Percentiles rank a stretch among this genome's conserved stretches.
Conservation (phyloP, 768 basidiomycete species). For the Tricholoma sp. region DNA sequence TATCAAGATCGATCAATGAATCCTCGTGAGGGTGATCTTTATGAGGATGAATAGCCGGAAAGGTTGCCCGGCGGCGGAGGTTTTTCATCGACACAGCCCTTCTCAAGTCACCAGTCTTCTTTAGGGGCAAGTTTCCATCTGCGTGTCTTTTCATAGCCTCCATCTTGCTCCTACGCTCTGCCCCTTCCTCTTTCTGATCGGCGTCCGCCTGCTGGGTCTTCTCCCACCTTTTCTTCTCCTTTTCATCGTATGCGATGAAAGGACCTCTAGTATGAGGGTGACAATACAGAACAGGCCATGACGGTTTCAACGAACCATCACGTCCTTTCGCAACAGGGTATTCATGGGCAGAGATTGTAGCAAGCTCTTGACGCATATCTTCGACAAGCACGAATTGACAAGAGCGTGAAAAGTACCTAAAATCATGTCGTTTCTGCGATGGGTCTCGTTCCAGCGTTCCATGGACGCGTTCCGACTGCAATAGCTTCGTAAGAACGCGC, state of each 20-base stretch:
- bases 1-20: conserved; percentile 33
- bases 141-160: conserved; percentile 34
- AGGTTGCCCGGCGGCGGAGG: conserved; percentile 50
- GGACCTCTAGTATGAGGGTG: conserved; percentile 71
- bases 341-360: conserved; percentile 82
- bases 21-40: conserved; percentile 20
- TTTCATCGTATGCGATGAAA: conserved; percentile 71
- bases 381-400: conserved; percentile 88
- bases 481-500: conserved; percentile 52
- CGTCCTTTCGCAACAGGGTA: conserved; percentile 55
- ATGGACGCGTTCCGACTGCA: conserved; percentile 79
- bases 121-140: conserved; percentile 26
- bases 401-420: conserved; percentile 74
- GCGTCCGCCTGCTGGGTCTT: conserved; percentile 44
- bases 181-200: conserved; percentile 36
- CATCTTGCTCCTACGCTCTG: conserved; percentile 27
- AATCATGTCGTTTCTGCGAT: conserved; percentile 81
- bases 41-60: conserved; percentile 17
- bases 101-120: conserved; percentile 51
- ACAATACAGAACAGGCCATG: conserved; percentile 84
- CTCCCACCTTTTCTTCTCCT: conserved; percentile 65
- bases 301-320: conserved; percentile 46
- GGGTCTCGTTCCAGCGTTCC: conserved; percentile 93
- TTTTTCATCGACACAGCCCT: conserved; percentile 75
- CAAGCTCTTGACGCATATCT: conserved; percentile 77